Evolutionary conservation across 768 basidiomycete genomes (phyloP).

Genomic region (Boletus rubroflammeus): DNA sequence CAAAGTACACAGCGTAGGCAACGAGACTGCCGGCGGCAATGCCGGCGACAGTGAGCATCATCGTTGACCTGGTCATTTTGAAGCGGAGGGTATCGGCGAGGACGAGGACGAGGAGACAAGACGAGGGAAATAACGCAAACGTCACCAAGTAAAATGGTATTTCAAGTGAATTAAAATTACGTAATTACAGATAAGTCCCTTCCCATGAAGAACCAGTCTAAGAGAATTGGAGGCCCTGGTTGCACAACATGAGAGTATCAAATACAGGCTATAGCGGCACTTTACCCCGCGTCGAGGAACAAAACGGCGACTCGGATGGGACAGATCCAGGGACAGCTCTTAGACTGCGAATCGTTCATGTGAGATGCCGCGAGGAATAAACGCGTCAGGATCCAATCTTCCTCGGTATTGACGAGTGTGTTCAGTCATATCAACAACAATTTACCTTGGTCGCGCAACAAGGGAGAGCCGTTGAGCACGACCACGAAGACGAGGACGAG

Average conservation of each 20-base stretch:
- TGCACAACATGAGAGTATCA: background rate
- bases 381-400: background rate
- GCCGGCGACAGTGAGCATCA: constrained; percentile 39
- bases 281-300: background rate
- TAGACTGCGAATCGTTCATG: background rate
- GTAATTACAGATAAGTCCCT: constrained; percentile 17
- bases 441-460: background rate
- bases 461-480: background rate
- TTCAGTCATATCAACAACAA: background rate
- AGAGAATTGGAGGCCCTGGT: background rate
- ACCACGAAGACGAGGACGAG: background rate
- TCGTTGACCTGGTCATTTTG: constrained; percentile 34
- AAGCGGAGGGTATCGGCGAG: background rate
- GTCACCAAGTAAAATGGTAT: constrained; percentile 7
- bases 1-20: constrained; percentile 91
- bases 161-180: constrained; percentile 17
- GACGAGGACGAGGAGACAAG: constrained; percentile 8
- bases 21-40: constrained; percentile 53
- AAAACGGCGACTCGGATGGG: background rate
- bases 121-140: background rate
- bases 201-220: background rate
- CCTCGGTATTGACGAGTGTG: background rate
- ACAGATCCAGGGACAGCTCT: background rate
- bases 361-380: background rate
- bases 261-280: background rate